Evolutionary conservation across 805 yeast species (phyloP), one percentile per base, ranked within the genome.

Genomic region (Starmerella etchellsii): DNA sequence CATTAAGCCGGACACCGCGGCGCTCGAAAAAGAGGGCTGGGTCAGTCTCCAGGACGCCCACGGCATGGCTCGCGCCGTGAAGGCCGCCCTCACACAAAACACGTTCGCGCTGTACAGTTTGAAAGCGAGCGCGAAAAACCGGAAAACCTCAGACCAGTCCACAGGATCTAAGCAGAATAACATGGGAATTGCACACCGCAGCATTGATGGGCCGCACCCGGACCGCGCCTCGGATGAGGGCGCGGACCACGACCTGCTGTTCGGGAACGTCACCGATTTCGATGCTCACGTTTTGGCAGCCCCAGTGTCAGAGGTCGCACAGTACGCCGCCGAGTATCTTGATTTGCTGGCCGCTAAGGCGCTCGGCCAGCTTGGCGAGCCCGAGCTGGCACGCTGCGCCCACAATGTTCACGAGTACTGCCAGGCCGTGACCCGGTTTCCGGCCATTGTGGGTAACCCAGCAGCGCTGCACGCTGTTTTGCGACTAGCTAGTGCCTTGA

Each of bases 181-280:
- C 10, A 11, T 14, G 11, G 25, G 36, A 8, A 21, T 30, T 13
- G 33, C 22, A 21, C 22, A 30, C 22, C 33, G 33, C 33, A 7
- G 21, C 19, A 21, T 18, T 8, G 30, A 27, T 6, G 18, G 21
- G 20, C 39, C 33, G 34, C 39, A 36, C 18, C 27, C 27, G 8
- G 28, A 15, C 10, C 54, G 78, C 23, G 64, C 60, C 26, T 46
- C 36, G 73, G 42, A 82, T 10, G 95, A 85, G 57, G 71, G 85
- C 34, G 66, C 85, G 28, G 73, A 87, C 41, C 96, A 87, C 60
- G 71, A 81, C 3, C 63, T 82, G 21, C 56, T 84, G 14, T 77
- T 76, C 56, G 34, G 30, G 15, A 3, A 22, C 15, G 33, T 9
- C 11, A 25, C 32, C 7, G 40, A 39, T 11, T 29, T 18, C 7